Evolutionary conservation across 1,139 yeast species (phyloP).

Genomic region (Zygosaccharomyces pseudobailii): DNA sequence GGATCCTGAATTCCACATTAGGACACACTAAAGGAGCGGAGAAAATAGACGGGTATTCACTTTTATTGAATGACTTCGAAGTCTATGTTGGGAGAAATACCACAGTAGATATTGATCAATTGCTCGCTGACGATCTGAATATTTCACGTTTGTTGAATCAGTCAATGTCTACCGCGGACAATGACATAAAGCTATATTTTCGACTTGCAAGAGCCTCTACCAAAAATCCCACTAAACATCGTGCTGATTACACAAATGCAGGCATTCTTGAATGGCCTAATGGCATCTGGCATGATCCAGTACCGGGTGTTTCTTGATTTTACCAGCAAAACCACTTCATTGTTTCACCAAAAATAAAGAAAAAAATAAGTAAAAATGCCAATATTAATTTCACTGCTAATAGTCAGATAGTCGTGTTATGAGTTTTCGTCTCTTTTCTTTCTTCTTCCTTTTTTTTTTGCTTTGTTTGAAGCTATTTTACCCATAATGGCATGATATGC

Average conservation of each 20-base stretch:
- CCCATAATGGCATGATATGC: too few relatives aligned
- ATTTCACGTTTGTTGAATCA: conserved; percentile 31
- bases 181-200: conserved; percentile 44
- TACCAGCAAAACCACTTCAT: not conserved
- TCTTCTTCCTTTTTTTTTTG: too few relatives aligned
- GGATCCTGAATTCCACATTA: conserved; percentile 14
- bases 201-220: conserved; percentile 52
- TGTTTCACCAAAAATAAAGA: too few relatives aligned
- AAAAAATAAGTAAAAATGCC: too few relatives aligned
- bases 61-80: conserved; percentile 77
- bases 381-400: too few relatives aligned
- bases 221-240: conserved; percentile 37
- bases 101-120: conserved; percentile 39
- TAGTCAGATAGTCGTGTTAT: too few relatives aligned
- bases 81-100: conserved; percentile 54
- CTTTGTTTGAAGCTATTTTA: too few relatives aligned
- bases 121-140: conserved; percentile 37
- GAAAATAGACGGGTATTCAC: conserved; percentile 46
- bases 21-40: conserved; percentile 10
- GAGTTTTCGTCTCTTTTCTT: too few relatives aligned
- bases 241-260: conserved; percentile 56
- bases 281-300: conserved; percentile 46
- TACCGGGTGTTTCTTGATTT: conserved; percentile 38
- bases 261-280: conserved; percentile 54
- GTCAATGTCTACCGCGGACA: conserved; percentile 25